Evolutionary conservation across 2,329 filamentous ascomycete genomes (phyloP), one percentile per base, ranked within the genome.

Genomic region (Ceratocystis alfenasii): DNA sequence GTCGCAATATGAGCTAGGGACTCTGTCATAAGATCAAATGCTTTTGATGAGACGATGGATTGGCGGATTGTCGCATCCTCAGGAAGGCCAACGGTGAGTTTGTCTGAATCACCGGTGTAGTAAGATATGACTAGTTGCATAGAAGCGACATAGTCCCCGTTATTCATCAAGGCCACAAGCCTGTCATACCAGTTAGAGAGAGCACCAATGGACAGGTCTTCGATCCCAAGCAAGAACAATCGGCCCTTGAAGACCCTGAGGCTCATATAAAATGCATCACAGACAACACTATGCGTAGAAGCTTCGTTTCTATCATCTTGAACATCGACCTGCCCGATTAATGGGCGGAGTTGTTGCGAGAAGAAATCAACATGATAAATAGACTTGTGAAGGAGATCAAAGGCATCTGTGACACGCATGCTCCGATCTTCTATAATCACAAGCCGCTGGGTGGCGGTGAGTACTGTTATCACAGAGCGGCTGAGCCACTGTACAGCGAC

Each of bases 201-300:
- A 3, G 88, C 89, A 1, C 94, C 94, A 61, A 97, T 89, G 0
- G 90, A 90, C 50, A 96, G 79, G 72, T 97, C 93, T 72, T 93
- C 94, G 76, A 93, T 92, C n/a, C 94, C 92, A 7, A 99, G 80
- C 3, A 97, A 78, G 72, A 99, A 99, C 45, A 96, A 80, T 36
- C 93, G 84, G 4, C 94, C 92, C 75, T 97, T 99, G 77, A 97
- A 99, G 2, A 90, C 83, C 72, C 89, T 90, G 76, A 97, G 93
- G 75, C 93, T 96, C 90, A 97, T 97, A 73, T 93, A 93, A 71
- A 96, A 99, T 0, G 92, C 94, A 78, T 99, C 94, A 6, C 93
- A 93, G 61, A 97, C 90, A 7, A 97, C 92, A 1, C 93, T 93
- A 75, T 97, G 94, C 86, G 97, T 88, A 0, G 90, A 89, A 0